Conservation (phyloP, 2,329 filamentous ascomycete species). For the Penicillium palitans region DNA sequence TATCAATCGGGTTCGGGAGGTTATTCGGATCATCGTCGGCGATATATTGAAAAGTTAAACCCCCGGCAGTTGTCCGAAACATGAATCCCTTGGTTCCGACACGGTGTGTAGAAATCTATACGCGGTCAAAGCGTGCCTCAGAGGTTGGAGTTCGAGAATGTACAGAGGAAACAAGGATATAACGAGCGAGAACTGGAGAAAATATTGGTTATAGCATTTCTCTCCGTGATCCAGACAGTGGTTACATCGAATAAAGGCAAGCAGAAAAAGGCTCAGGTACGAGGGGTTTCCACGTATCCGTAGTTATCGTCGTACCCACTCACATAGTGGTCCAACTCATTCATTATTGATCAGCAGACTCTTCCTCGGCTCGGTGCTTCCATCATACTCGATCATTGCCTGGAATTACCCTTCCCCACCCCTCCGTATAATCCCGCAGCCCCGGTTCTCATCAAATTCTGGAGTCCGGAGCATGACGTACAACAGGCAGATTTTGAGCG, state of each 20-base stretch:
- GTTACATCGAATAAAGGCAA: not conserved
- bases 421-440: slow-evolving; percentile 17
- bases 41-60: slow-evolving; percentile 9
- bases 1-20: slow-evolving; percentile 16
- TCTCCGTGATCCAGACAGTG: not conserved
- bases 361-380: slow-evolving; percentile 5
- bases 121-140: not conserved
- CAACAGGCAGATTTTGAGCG: not conserved
- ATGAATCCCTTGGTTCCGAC: slow-evolving; percentile 1
- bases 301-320: slow-evolving; percentile 2
- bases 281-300: not conserved
- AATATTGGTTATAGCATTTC: too few species aligned
- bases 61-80: slow-evolving; percentile 13
- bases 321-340: not conserved
- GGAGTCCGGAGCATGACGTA: slow-evolving; percentile 23
- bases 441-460: slow-evolving; percentile 20
- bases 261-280: not conserved
- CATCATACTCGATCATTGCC: slow-evolving; percentile 6
- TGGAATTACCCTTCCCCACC: slow-evolving; percentile 12
- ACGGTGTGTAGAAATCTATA: slow-evolving; percentile 7
- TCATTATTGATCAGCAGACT: slow-evolving; percentile 6
- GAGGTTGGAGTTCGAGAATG: not conserved
- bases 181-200: not conserved
- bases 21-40: slow-evolving; percentile 24
- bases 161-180: not conserved